Conservation (phyloP, 2,329 filamentous ascomycete species). For the Tothia fuscella region DNA sequence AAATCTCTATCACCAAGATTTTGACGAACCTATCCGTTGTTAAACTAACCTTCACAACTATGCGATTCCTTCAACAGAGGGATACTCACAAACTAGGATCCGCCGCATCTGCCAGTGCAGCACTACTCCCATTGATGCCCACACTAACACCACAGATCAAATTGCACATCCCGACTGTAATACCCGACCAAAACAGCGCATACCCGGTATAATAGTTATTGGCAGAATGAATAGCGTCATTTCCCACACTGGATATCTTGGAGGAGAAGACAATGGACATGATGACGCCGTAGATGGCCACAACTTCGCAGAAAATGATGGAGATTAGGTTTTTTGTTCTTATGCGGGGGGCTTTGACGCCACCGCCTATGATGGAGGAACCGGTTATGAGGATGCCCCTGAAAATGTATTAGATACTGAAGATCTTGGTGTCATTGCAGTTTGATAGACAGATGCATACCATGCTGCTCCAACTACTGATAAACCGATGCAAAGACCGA, state of each 20-base stretch:
- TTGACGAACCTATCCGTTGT: conserved; percentile 68
- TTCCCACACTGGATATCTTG: conserved; percentile 58
- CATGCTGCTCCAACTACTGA: conserved; percentile 96
- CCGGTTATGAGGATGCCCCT: conserved; percentile 99
- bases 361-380: conserved; percentile 90
- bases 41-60: conserved; percentile 11
- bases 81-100: conserved; percentile 72
- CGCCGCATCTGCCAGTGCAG: conserved; percentile 88
- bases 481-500: conserved; percentile 86
- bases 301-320: conserved; percentile 99
- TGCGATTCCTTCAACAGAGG: background rate
- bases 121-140: conserved; percentile 95
- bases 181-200: conserved; percentile 87
- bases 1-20: conserved; percentile 98
- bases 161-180: conserved; percentile 94
- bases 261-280: conserved; percentile 98
- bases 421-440: background rate
- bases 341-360: conserved; percentile 92
- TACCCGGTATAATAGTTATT: conserved; percentile 89
- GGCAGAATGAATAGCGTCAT: conserved; percentile 55
- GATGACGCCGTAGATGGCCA: conserved; percentile 99
- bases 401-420: conserved; percentile 10
- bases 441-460: conserved; percentile 44
- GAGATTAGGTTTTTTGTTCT: conserved; percentile 99
- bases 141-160: conserved; percentile 92